Evolutionary conservation across 73 alveolate species (phyloP).

Genomic region (Effrenium voratum): DNA sequence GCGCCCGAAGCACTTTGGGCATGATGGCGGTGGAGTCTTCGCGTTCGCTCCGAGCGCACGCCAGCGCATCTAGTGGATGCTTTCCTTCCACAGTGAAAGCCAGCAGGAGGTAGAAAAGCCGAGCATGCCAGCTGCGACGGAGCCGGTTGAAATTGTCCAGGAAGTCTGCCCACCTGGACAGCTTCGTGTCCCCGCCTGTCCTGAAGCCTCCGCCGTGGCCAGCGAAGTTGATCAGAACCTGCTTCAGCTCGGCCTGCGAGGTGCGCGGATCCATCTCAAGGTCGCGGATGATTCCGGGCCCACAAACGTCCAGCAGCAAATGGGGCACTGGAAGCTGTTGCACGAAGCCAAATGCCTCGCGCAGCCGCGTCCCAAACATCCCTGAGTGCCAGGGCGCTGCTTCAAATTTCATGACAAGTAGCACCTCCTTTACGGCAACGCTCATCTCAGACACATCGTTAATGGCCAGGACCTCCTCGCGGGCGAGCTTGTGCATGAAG

Average conservation of each 20-base stretch:
- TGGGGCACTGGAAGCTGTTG: not conserved
- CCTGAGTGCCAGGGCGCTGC: conserved; percentile 7
- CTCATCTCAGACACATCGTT: not conserved
- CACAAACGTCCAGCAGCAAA: not conserved
- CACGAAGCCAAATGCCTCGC: not conserved
- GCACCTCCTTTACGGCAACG: not conserved
- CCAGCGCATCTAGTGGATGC: not conserved
- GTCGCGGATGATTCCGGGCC: conserved; percentile 21
- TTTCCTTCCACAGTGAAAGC: not conserved
- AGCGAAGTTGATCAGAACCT: not conserved
- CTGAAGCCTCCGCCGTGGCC: not conserved
- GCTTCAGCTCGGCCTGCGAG: not conserved
- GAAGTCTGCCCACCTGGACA: conserved; percentile 4
- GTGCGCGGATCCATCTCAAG: not conserved
- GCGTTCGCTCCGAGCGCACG: not conserved
- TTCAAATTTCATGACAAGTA: not conserved
- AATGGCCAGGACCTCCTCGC: conserved; percentile 17
- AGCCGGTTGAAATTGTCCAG: conserved; percentile 15
- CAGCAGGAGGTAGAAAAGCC: not conserved
- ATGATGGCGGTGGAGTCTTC: not conserved
- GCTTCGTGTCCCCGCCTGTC: not conserved
- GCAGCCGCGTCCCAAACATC: not conserved
- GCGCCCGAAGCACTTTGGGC: not conserved
- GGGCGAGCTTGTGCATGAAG: not conserved
- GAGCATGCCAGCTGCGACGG: not conserved